Evolutionary conservation across 352 stramenopile species (phyloP).

Genomic region (Hyaloperonospora brassicae): DNA sequence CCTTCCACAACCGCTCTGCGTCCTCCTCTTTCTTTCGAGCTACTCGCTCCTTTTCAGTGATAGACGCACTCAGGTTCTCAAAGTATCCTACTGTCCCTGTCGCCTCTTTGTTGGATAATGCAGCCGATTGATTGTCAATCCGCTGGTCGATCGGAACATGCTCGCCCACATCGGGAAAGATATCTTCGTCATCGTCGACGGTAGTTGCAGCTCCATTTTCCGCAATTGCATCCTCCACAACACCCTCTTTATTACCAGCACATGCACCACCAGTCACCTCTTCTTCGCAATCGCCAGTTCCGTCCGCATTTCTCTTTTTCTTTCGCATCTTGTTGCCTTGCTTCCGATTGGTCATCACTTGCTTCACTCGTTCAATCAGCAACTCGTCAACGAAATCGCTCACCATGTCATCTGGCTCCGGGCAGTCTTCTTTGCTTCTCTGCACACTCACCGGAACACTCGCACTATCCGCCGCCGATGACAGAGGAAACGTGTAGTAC

Average conservation of each 20-base stretch:
- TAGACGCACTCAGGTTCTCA: slow-evolving; percentile 55
- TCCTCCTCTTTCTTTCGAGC: slow-evolving; percentile 39
- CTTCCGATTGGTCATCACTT: slow-evolving; percentile 24
- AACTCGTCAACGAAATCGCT: slow-evolving; percentile 43
- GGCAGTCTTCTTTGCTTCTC: slow-evolving; percentile 66
- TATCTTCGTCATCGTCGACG: slow-evolving; percentile 52
- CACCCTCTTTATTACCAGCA: background rate
- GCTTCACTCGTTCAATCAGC: slow-evolving; percentile 35
- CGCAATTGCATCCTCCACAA: background rate
- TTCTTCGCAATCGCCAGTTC: background rate
- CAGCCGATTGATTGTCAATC: slow-evolving; percentile 11
- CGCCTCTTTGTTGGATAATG: slow-evolving; percentile 7
- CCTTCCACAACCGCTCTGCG: slow-evolving; percentile 45
- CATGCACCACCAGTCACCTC: background rate
- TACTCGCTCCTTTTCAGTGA: slow-evolving; percentile 42
- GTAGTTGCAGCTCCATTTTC: slow-evolving; percentile 3
- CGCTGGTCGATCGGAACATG: slow-evolving; percentile 63
- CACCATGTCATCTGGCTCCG: slow-evolving; percentile 46
- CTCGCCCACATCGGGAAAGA: slow-evolving; percentile 63
- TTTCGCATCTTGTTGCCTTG: slow-evolving; percentile 35
- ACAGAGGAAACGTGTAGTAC: slow-evolving; percentile 65
- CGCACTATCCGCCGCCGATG: slow-evolving; percentile 25
- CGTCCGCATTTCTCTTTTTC: slow-evolving; percentile 1
- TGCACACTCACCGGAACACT: slow-evolving; percentile 58
- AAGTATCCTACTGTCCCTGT: slow-evolving; percentile 47